Evolutionary conservation across 2,329 filamentous ascomycete species (phyloP).

Genomic region (Colletotrichum zoysiae): DNA sequence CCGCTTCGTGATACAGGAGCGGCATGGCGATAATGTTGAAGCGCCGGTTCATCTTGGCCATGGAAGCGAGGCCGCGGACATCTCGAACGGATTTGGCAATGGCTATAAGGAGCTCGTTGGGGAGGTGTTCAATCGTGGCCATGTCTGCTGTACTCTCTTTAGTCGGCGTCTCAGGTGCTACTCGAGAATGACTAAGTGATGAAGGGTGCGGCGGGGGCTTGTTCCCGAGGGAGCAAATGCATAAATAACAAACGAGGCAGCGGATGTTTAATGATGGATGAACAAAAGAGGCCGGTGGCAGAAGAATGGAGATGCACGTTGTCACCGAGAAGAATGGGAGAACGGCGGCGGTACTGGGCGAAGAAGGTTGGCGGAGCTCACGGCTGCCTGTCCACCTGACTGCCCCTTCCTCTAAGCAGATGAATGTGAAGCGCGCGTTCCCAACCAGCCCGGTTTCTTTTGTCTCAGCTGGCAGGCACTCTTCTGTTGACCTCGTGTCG

Average conservation of each 20-base stretch:
- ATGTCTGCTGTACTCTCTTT: not conserved
- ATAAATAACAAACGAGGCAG: not conserved
- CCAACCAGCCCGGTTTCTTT: not conserved
- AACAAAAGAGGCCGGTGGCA: not conserved
- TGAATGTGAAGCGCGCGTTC: not conserved
- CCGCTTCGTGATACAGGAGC: slow-evolving; percentile 2
- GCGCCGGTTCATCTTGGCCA: slow-evolving; percentile 12
- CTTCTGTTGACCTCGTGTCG: not conserved
- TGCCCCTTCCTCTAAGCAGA: not conserved
- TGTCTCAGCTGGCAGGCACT: not conserved
- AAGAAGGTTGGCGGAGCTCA: not conserved
- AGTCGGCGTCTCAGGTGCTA: not conserved
- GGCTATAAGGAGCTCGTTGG: not conserved
- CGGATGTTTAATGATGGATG: not conserved
- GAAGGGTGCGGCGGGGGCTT: not conserved
- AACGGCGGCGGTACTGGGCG: not conserved
- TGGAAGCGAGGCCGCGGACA: slow-evolving; percentile 14
- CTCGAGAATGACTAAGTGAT: not conserved
- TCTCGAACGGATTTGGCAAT: not conserved
- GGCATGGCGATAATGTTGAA: not conserved
- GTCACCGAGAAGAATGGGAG: not conserved
- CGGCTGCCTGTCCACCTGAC: not conserved
- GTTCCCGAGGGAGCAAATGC: not conserved
- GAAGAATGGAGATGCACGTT: not conserved
- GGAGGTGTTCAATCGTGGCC: not conserved